phyloP scores from a whole-genome alignment of 1,139 yeast species.

The Groenewaldozyma sp. region DNA sequence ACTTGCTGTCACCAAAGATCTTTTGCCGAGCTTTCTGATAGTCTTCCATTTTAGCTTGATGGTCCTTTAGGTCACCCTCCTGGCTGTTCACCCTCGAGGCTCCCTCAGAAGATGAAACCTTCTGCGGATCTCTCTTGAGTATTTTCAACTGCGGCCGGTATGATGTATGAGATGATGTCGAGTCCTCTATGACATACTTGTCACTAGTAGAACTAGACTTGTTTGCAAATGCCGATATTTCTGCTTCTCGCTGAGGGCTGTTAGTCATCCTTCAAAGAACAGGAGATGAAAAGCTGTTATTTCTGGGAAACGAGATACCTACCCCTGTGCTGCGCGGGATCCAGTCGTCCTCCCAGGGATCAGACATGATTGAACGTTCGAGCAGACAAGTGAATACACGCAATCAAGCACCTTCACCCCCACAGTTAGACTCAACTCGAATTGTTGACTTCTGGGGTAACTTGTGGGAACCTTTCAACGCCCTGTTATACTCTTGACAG shows the following conservation, averaged over 20 bases:
- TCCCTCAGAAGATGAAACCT: background rate
- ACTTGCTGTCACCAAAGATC: conserved; percentile 12
- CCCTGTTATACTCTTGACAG: too few relatives aligned
- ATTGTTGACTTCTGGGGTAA: too few relatives aligned
- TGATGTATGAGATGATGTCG: conserved; percentile 6
- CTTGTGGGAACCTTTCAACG: too few relatives aligned
- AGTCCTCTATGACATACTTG: conserved; percentile 6
- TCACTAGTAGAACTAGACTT: background rate
- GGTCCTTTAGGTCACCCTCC: conserved; percentile 6
- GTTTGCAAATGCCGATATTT: too few relatives aligned
- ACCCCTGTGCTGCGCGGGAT: conserved; percentile 3
- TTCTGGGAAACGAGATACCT: background rate
- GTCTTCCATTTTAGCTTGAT: conserved; percentile 10
- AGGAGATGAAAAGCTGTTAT: background rate
- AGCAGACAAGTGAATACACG: too few relatives aligned
- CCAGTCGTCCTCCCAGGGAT: conserved; percentile 12
- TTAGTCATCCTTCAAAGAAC: background rate
- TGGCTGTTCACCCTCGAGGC: background rate
- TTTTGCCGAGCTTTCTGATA: conserved; percentile 12
- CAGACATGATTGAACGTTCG: conserved; percentile 4
- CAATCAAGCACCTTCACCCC: too few relatives aligned
- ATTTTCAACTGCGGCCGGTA: conserved; percentile 13
- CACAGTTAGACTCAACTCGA: too few relatives aligned
- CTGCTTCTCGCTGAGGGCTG: background rate
- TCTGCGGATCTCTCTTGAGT: conserved; percentile 13